Conservation (phyloP, 208 protist species). For the Balamuthia mandrillaris region DNA sequence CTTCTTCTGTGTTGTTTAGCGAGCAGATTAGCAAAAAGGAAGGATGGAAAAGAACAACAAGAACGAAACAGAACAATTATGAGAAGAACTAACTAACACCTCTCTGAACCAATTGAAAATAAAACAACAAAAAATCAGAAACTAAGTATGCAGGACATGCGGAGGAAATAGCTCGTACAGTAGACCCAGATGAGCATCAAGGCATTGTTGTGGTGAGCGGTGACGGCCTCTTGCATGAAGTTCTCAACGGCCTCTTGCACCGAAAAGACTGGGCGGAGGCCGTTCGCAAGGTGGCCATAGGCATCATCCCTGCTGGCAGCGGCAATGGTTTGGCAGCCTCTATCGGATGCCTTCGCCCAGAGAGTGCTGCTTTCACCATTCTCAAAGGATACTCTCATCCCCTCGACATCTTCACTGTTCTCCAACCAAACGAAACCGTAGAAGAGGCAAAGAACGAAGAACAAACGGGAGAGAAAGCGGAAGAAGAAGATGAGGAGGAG, state of each 20-base stretch:
- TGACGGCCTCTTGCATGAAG: constrained; percentile 35
- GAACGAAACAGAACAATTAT: no score
- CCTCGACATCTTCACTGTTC: neutral
- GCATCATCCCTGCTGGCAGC: constrained; percentile 23
- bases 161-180: neutral
- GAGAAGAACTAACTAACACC: neutral
- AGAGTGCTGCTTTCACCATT: constrained; percentile 22
- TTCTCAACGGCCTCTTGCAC: constrained; percentile 9
- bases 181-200: neutral
- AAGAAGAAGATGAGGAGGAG: no score
- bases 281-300: neutral
- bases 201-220: constrained; percentile 36
- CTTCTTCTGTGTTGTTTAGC: neutral
- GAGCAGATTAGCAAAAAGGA: no score
- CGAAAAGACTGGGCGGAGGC: constrained; percentile 32
- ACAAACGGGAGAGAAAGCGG: no score
- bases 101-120: neutral
- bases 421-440: no score
- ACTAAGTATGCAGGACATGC: constrained; percentile 38
- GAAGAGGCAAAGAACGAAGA: no score
- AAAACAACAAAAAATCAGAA: neutral
- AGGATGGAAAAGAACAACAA: no score
- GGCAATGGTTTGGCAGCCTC: constrained; percentile 34
- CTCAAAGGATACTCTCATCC: neutral
- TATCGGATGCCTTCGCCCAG: constrained; percentile 15